Evolutionary conservation across 23 red algal genomes (phyloP), one percentile per base, ranked within the genome.

Genomic region (Gracilaria gracilis): DNA sequence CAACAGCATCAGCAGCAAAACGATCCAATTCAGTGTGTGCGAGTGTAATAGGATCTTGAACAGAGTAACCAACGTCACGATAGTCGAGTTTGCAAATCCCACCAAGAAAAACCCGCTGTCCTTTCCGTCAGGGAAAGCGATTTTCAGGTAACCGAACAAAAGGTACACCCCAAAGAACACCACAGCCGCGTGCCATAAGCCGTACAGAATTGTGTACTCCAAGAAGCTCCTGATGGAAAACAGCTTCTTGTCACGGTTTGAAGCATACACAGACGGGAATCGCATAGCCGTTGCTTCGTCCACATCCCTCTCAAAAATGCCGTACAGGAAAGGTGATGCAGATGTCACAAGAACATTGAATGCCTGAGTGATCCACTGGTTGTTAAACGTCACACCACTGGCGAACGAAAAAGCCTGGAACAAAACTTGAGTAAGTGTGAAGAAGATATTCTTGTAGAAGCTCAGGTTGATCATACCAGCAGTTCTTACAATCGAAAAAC

Each of bases 371-470:
- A 94, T 94, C 92, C 93, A 98, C 55, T 94, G 86, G 50, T 94
- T 91, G 65, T 95, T 86, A 51, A 98, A 89, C 23, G 96, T 93
- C 0, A 81, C 65, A 28, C 96, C 96, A 34, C 80, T 85, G 21
- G 55, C 93, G 47, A 93, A 90, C 38, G 70, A 88, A 70, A 88
- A 98, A 16, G 84, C 67, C 78, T 94, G 92, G 85, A 93, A 98
- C 27, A 94, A 86, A 34, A 95, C 78, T 57, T 94, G 91, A 27
- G 86, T 89, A 64, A 95, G 54, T 23, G 92, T 93, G 82, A 98
- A 95, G 57, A 94, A 87, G 67, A 94, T 92, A 40, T 98, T 98
- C 81, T 98, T 98, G 88, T 98, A 98, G 76, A 98, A 94, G 20
- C 84, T 91, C n/a, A 95, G 74, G 81, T 91, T 91, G 59, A 98